Base-by-base conservation (phyloP, 495 filamentous ascomycete species). In the Neurospora sp. region DNA sequence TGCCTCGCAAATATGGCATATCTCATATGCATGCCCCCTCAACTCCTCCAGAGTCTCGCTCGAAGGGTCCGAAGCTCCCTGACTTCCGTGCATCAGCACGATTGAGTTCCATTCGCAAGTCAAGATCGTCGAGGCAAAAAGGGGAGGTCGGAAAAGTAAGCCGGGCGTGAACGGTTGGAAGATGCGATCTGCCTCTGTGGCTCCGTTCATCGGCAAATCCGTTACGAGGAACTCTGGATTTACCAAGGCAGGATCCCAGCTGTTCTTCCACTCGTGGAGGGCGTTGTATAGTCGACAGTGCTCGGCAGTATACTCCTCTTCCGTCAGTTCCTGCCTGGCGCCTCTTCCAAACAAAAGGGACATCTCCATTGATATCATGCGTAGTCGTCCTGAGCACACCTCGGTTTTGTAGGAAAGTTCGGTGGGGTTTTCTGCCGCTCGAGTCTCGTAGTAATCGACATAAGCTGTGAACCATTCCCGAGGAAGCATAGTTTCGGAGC, bases 301-400 rank as follows among this genome's bases (percentile, higher is more conserved):
- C 73, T 93, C 88, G 8, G 74, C 77, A 1, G 83, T 78, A 74
- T 97, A 97, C 5, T 92, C 84, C 14, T 90, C 88, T 69, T 88
- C 83, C 0, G 85, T 84, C 70, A 97, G 85, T 38, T 85, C 83
- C 16, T 85, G 85, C 72, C 90, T 89, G 18, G 87, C 88, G 31
- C 88, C 89, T 76, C 86, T 91, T 1, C 94, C 92, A 74, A 93
- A 94, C 3, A 97, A 83, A 3, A 91, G 85, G 8, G 93, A 89
- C 86, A 95, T 90, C 61, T 98, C 93, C 74, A 91, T 87, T 3
- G 91, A 92, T 45, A 96, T 88, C 39, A 94, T 85, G 16, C 94
- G 89, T 69, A 91, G 85, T 39, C 87, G 87, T 10, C 91, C 88
- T 68, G 89, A 85, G 14, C 87, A 85, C 4, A 87, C 83, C 75